Evolutionary conservation across 139 green algal species (phyloP), one percentile per base, ranked within the genome.

Genomic region (Trebouxia sp.): DNA sequence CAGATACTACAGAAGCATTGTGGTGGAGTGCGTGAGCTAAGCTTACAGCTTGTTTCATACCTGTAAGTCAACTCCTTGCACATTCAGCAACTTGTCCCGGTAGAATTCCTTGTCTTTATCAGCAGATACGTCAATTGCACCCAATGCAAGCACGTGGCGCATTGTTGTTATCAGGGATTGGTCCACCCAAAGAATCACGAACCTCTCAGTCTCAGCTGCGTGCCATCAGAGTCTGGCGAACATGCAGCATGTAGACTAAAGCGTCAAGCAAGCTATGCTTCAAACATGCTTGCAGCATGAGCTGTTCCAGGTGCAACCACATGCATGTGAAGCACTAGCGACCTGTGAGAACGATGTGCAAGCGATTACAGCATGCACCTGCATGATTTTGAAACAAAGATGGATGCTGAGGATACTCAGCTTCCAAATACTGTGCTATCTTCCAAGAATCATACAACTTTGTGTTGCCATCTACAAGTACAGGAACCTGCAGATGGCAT

Each of bases 41-140:
- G n/a, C n/a, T n/a, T n/a, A n/a, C n/a, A n/a, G n/a, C n/a, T 65
- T 35, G 35, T 20, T 5, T 26, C 47, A 53, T 53, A 69, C 58
- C 58, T 39, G 58, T 24, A 69, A 15, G 7, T 24, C 7, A 69
- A 69, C 58, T 6, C 30, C 30, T 26, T 69, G 58, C 28, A 42
- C 30, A 42, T 39, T 69, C 9, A 42, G 30, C 58, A 69, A 30
- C 1, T 69, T 69, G 58, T 69, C 30, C 20, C 6, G 20, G 30
- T 69, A 69, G 28, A n/a, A 69, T 11, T 69, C 58, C 58, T 69
- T 41, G 58, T 69, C 58, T 30, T 69, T 41, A 7, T 41, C 30
- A 41, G 58, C 58, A 6, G 58, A 69, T 22, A 69, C 28, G 0
- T 41, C 58, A 22, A 69, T 24, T 22, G 58, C 28, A 41, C 58